phyloP scores from a whole-genome alignment of 768 basidiomycete genomes.

The Termitomyces sp. region DNA sequence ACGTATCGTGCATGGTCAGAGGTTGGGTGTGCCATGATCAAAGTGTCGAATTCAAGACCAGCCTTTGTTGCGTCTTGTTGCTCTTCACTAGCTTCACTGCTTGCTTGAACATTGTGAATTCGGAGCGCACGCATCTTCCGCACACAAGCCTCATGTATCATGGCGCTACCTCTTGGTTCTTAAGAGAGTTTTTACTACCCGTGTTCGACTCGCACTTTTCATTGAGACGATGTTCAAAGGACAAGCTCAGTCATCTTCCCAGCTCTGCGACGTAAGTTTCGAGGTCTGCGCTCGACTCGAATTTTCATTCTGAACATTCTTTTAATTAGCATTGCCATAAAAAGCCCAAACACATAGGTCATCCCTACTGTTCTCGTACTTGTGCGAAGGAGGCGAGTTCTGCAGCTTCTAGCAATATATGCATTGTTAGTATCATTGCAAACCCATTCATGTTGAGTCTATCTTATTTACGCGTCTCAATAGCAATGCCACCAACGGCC shows the following conservation, averaged over 20 bases:
- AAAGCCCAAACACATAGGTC: constrained; percentile 46
- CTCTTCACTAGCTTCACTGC: background rate
- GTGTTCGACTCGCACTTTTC: background rate
- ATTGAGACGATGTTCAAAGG: constrained; percentile 1
- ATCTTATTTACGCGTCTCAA: background rate
- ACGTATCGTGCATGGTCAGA: background rate
- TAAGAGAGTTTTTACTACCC: background rate
- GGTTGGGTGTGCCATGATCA: background rate
- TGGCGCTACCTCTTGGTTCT: background rate
- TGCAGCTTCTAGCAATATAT: constrained; percentile 30
- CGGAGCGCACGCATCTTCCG: background rate
- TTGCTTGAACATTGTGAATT: background rate
- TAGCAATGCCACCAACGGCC: constrained; percentile 60
- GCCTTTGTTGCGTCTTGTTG: background rate
- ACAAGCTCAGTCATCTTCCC: constrained; percentile 18
- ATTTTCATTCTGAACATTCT: constrained; percentile 10
- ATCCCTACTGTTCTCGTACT: constrained; percentile 53
- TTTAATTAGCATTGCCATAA: constrained; percentile 46
- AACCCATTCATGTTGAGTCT: background rate
- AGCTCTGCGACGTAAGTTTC: constrained; percentile 40
- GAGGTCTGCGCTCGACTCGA: background rate
- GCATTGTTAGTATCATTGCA: constrained; percentile 36
- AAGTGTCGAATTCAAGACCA: background rate
- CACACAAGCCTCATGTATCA: background rate
- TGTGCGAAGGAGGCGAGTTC: constrained; percentile 42